These are phyloP conservation scores for Isatis lusitanica DNA, from an alignment of 441 rosid species.

Conservation along the genomic window DNA sequence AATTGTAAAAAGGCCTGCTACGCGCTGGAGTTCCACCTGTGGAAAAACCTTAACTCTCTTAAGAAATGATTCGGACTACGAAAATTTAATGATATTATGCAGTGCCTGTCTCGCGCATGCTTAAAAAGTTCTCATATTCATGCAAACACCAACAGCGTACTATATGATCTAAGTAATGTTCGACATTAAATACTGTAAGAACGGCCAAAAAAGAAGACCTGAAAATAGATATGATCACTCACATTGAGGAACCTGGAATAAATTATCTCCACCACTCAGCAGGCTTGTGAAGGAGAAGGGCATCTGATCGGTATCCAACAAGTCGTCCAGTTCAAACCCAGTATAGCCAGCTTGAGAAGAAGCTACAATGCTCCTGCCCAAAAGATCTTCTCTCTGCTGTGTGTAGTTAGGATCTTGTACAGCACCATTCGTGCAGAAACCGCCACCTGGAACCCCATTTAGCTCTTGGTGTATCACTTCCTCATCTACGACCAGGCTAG, in stretches of 20 bases:
- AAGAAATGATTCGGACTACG: conserved; percentile 9
- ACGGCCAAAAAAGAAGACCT: background rate
- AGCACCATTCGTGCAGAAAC: conserved; percentile 31
- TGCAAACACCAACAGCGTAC: background rate
- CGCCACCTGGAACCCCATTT: conserved; percentile 36
- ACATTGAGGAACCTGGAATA: conserved; percentile 43
- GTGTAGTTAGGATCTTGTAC: conserved; percentile 33
- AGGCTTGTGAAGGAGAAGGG: conserved; percentile 38
- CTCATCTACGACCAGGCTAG: conserved; percentile 32
- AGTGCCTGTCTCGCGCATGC: background rate
- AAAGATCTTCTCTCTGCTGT: conserved; percentile 35
- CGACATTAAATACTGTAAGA: conserved; percentile 3
- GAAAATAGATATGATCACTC: conserved; percentile 34
- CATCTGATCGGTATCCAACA: conserved; percentile 27
- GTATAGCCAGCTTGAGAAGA: conserved; percentile 41
- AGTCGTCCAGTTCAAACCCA: conserved; percentile 28
- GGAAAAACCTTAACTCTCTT: conserved; percentile 20
- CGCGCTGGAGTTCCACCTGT: conserved; percentile 58
- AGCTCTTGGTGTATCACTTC: conserved; percentile 41
- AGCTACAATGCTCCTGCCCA: conserved; percentile 36
- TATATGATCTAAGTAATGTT: background rate
- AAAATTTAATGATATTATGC: background rate
- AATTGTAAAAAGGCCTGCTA: conserved; percentile 42
- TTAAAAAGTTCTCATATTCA: background rate
- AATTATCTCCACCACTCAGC: conserved; percentile 24